A percentile compares a stretch with the other conserved stretches of the same genome.
These are phyloP conservation scores for Adansonia grandidieri DNA, from an alignment of 441 rosid species.

Conservation along the genomic window DNA sequence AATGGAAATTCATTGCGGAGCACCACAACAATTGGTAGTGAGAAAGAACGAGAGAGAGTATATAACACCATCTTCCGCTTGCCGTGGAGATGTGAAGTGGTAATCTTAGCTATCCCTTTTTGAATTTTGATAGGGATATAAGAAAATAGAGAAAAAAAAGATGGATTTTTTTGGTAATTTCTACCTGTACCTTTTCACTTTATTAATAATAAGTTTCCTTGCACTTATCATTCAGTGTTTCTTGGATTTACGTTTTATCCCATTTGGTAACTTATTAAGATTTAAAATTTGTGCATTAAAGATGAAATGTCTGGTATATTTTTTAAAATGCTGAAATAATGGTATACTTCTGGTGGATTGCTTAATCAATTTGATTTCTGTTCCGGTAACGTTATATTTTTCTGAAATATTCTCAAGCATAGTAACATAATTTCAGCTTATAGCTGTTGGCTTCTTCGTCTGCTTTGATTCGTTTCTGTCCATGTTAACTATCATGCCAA, in stretches of 20 bases:
- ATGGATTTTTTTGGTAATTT: conserved; percentile 20
- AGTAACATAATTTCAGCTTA: conserved; percentile 70
- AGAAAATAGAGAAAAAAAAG: not conserved
- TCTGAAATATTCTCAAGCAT: conserved; percentile 36
- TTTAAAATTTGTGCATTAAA: not conserved
- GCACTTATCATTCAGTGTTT: conserved; percentile 15
- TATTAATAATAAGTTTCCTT: conserved; percentile 9
- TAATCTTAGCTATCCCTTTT: conserved; percentile 39
- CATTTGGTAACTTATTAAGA: not conserved
- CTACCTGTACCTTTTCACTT: conserved; percentile 11
- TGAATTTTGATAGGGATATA: not conserved
- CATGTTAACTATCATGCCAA: conserved; percentile 94
- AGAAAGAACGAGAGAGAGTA: conserved; percentile 85
- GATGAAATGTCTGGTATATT: not conserved
- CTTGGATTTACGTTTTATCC: conserved; percentile 1
- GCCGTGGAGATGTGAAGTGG: conserved; percentile 99
- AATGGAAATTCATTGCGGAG: conserved; percentile 78
- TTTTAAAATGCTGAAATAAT: conserved; percentile 10
- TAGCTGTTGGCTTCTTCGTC: conserved; percentile 93
- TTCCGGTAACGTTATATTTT: conserved; percentile 17
- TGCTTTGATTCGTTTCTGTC: conserved; percentile 97
- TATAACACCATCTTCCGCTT: conserved; percentile 95
- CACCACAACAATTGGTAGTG: conserved; percentile 76
- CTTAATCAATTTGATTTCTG: conserved; percentile 7
- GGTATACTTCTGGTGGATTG: not conserved